Evolutionary conservation across 1,139 yeast genomes (phyloP).

Genomic region (Saccharomycopsis phalli): DNA sequence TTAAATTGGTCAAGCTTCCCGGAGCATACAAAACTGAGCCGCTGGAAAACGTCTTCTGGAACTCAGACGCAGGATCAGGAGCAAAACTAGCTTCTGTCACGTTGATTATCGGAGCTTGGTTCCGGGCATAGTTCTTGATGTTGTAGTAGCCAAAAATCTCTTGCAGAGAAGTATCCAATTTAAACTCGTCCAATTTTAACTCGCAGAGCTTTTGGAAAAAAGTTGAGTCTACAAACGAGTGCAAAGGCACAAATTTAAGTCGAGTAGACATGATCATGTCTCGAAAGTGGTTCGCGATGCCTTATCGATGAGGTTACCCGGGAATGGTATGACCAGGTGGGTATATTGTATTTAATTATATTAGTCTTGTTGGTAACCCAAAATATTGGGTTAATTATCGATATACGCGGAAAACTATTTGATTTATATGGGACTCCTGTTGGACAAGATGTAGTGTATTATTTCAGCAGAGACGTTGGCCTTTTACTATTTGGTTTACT

Average conservation of each 20-base stretch:
- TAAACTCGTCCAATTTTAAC: constrained; percentile 56
- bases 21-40: constrained; percentile 26
- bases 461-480: too few species aligned
- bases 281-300: too few species aligned
- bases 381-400: too few species aligned
- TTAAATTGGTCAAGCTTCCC: constrained; percentile 51
- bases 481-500: too few species aligned
- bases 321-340: not conserved
- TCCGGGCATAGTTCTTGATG: constrained; percentile 21
- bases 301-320: not conserved
- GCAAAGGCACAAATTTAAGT: constrained; percentile 45
- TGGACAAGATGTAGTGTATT: too few species aligned
- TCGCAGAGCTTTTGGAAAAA: constrained; percentile 70
- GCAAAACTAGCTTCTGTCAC: constrained; percentile 24
- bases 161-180: constrained; percentile 44
- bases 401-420: too few species aligned
- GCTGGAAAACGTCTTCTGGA: constrained; percentile 21
- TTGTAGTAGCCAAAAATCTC: constrained; percentile 23
- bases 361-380: too few species aligned
- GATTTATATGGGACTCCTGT: too few species aligned
- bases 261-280: constrained; percentile 18
- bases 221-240: constrained; percentile 75
- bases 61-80: constrained; percentile 6
- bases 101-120: constrained; percentile 23
- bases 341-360: too few species aligned